Conservation (phyloP, 2,329 filamentous ascomycete species). For the Calonectria multiphialidica region DNA sequence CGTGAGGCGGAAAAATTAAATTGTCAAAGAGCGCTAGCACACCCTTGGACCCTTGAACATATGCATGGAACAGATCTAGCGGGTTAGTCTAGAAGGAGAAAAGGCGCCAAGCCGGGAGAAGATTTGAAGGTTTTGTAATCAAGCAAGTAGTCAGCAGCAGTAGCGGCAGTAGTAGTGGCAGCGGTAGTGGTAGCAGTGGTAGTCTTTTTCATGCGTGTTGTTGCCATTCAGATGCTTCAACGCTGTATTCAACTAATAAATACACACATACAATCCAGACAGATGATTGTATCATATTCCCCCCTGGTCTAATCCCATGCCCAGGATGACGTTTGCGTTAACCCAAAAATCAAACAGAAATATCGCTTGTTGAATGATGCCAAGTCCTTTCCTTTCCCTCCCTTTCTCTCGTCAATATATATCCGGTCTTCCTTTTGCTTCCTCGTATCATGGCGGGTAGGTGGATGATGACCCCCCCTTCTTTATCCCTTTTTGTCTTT, state of each 20-base stretch:
- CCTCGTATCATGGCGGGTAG: neutral
- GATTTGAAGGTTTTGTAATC: neutral
- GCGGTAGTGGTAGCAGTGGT: neutral
- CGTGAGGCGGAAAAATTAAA: neutral
- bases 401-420: neutral
- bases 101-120: neutral
- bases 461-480: neutral
- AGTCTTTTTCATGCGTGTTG: neutral
- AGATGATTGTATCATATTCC: neutral
- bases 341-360: neutral
- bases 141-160: neutral
- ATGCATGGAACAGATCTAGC: conserved; percentile 5
- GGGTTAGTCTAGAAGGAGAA: conserved; percentile 1
- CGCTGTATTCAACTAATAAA: neutral
- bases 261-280: neutral
- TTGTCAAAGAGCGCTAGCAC: neutral
- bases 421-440: neutral
- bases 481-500: neutral
- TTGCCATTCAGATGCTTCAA: neutral
- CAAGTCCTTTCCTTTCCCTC: neutral
- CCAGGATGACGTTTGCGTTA: neutral
- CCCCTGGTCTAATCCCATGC: neutral
- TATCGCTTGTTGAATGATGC: conserved; percentile 3
- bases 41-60: too few species aligned
- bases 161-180: too few species aligned